A percentile compares a stretch with the other conserved stretches of the same genome.
phyloP scores from a whole-genome alignment of 1,284 basidiomycete species.

The Ceratobasidium sp. region DNA sequence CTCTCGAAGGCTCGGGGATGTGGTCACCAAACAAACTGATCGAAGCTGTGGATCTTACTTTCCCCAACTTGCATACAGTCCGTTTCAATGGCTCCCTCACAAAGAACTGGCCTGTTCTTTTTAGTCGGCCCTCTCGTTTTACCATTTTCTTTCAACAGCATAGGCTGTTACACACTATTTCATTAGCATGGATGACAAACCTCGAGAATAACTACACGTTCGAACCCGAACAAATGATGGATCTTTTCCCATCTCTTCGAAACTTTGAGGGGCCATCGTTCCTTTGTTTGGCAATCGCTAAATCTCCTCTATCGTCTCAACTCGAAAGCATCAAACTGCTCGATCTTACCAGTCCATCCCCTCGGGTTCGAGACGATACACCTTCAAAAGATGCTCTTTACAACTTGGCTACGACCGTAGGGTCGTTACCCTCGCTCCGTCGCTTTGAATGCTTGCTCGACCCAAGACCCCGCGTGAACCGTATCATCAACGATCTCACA shows the following conservation, averaged over 20 bases:
- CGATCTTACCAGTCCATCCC: neutral
- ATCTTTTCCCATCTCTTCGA: conserved; percentile 13
- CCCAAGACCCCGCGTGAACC: neutral
- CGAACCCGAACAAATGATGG: neutral
- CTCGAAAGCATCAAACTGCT: conserved; percentile 10
- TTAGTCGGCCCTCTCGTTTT: neutral
- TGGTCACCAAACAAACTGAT: conserved; percentile 27
- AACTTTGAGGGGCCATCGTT: conserved; percentile 29
- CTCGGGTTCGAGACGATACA: neutral
- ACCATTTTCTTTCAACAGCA: conserved; percentile 2
- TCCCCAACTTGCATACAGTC: neutral
- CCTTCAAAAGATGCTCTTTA: neutral
- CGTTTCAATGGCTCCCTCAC: neutral
- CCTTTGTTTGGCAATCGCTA: conserved; percentile 3
- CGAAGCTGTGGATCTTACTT: neutral
- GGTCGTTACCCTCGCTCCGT: neutral
- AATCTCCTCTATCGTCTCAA: neutral
- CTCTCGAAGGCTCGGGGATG: neutral
- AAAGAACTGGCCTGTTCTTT: conserved; percentile 2
- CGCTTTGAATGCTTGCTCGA: neutral
- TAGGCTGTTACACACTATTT: conserved; percentile 1
- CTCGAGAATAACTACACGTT: neutral
- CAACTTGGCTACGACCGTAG: neutral
- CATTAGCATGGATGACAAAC: conserved; percentile 2
- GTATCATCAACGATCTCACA: conserved; percentile 6